phyloP scores from a whole-genome alignment of 1,284 basidiomycete genomes.

The Meira miltonrushii region DNA sequence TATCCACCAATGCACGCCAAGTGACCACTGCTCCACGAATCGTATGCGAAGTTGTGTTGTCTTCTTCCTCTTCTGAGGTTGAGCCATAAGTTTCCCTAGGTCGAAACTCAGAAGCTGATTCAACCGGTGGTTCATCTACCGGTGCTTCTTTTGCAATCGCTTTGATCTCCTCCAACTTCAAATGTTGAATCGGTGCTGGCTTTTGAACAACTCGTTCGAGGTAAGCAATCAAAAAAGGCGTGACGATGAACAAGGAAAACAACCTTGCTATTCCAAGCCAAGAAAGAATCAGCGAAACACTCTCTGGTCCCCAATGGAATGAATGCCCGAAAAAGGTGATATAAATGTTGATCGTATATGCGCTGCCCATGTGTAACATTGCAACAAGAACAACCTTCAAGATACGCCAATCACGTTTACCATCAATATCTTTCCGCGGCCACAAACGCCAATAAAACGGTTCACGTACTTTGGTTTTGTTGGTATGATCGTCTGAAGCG shows the following conservation, averaged over 20 bases:
- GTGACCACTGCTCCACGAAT: background rate
- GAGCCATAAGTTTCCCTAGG: no score
- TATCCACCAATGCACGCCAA: conserved; percentile 1
- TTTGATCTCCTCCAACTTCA: background rate
- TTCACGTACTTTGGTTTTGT: no score
- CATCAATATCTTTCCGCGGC: background rate
- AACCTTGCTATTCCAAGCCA: background rate
- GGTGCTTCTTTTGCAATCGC: background rate
- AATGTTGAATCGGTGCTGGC: background rate
- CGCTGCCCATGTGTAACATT: background rate
- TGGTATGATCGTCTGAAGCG: no score
- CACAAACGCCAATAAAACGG: background rate
- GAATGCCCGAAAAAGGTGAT: background rate
- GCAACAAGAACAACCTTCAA: background rate
- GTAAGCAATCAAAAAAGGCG: background rate
- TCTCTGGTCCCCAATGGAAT: background rate
- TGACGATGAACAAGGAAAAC: background rate
- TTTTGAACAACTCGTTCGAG: background rate
- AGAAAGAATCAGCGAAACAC: background rate
- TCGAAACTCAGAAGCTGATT: background rate
- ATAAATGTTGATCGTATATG: conserved; percentile 2
- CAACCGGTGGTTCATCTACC: background rate
- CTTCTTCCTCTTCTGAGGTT: background rate
- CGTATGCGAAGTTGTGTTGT: background rate
- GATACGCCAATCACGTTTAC: conserved; percentile 1